Evolutionary conservation across 495 filamentous ascomycete species (phyloP).

Genomic region (Cercophora newfieldiana): DNA sequence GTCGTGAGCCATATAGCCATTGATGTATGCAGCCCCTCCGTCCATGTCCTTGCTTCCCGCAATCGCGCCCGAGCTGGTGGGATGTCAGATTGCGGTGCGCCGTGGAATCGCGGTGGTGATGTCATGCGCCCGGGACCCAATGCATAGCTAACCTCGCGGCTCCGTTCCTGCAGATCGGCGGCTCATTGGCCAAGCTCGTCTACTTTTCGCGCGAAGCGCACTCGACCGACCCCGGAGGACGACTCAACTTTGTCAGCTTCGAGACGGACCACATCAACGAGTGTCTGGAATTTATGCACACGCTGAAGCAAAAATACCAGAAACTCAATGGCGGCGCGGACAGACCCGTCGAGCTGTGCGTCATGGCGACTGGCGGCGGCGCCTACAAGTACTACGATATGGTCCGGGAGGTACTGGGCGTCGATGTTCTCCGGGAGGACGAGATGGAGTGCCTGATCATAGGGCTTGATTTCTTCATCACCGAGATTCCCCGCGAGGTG

Average conservation of each 20-base stretch:
- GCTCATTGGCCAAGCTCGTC: constrained; percentile 90
- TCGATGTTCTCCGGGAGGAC: constrained; percentile 88
- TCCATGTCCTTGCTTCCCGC: neutral
- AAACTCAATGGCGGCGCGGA: constrained; percentile 63
- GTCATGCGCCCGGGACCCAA: constrained; percentile 19
- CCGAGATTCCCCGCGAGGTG: constrained; percentile 92
- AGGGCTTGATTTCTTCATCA: constrained; percentile 97
- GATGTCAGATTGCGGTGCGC: neutral
- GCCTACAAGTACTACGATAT: constrained; percentile 94
- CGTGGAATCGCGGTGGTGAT: constrained; percentile 16
- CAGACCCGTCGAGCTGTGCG: constrained; percentile 61
- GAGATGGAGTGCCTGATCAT: constrained; percentile 99
- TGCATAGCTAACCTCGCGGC: constrained; percentile 13
- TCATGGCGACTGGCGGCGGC: constrained; percentile 94
- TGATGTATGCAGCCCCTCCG: constrained; percentile 63
- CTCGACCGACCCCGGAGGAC: constrained; percentile 77
- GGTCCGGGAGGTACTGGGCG: constrained; percentile 70
- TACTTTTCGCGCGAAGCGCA: constrained; percentile 90
- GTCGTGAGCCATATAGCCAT: constrained; percentile 95
- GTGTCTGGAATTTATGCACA: constrained; percentile 84
- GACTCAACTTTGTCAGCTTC: constrained; percentile 91
- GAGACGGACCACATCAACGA: constrained; percentile 91
- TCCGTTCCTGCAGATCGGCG: constrained; percentile 74
- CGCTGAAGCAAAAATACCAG: constrained; percentile 76
- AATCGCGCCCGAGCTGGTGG: neutral